Evolutionary conservation across 495 filamentous ascomycete genomes (phyloP).

Genomic region (Lophiostoma macrostomum): DNA sequence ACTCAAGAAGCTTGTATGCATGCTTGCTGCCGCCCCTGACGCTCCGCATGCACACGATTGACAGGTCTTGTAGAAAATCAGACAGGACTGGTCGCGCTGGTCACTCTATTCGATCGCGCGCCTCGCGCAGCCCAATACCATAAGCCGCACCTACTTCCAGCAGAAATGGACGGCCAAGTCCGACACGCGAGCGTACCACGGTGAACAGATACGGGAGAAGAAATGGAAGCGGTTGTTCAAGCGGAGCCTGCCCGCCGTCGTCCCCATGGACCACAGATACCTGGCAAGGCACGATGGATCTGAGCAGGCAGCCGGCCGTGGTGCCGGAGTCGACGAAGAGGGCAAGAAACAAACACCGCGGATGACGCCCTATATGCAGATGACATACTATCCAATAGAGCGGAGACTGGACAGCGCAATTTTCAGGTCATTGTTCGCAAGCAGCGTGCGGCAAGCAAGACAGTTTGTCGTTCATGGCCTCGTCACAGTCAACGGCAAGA

Average conservation of each 20-base stretch:
- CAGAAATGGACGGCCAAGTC: slow-evolving; percentile 95
- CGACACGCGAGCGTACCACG: slow-evolving; percentile 79
- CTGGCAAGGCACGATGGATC: slow-evolving; percentile 79
- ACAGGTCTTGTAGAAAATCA: slow-evolving; percentile 65
- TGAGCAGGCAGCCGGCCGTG: slow-evolving; percentile 73
- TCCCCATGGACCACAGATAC: slow-evolving; percentile 75
- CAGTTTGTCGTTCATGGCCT: slow-evolving; percentile 90
- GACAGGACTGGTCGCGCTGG: slow-evolving; percentile 97
- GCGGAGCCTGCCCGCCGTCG: slow-evolving; percentile 68
- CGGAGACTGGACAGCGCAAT: slow-evolving; percentile 86
- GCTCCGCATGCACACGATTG: slow-evolving; percentile 23
- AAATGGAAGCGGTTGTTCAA: slow-evolving; percentile 93
- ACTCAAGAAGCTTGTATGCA: slow-evolving; percentile 59
- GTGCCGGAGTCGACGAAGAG: slow-evolving; percentile 56
- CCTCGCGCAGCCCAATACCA: slow-evolving; percentile 37
- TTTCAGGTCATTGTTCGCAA: slow-evolving; percentile 89
- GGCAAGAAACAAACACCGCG: slow-evolving; percentile 23
- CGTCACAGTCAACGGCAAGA: slow-evolving; percentile 94
- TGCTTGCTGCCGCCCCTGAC: not conserved
- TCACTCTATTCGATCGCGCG: slow-evolving; percentile 84
- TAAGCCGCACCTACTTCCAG: slow-evolving; percentile 77
- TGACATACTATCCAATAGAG: slow-evolving; percentile 89
- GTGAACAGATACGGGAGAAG: slow-evolving; percentile 84
- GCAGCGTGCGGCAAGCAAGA: slow-evolving; percentile 87
- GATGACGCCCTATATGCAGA: slow-evolving; percentile 80